Evolutionary conservation across 192 early-diverging fungal species (phyloP).

Genomic region (Coemansia sp.): DNA sequence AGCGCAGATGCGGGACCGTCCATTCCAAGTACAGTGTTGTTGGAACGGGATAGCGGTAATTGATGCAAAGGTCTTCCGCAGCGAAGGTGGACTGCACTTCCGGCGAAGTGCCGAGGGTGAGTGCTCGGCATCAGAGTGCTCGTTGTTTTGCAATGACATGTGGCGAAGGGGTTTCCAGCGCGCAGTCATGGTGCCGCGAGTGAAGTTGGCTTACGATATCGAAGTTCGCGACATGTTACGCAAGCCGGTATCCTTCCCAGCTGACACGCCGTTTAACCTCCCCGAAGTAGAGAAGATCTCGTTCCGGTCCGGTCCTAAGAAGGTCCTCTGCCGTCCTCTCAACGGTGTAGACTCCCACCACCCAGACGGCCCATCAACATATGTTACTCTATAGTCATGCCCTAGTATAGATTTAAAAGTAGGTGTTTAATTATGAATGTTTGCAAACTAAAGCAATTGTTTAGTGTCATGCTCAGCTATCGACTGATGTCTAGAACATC

Average conservation of each 20-base stretch:
- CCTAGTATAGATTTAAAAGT: not conserved
- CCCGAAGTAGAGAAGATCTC: slow-evolving; percentile 7
- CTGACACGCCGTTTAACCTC: slow-evolving; percentile 22
- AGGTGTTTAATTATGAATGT: not conserved
- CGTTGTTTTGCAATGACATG: slow-evolving; percentile 57
- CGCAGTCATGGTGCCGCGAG: slow-evolving; percentile 48
- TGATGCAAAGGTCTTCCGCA: slow-evolving; percentile 36
- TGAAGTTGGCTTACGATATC: slow-evolving; percentile 52
- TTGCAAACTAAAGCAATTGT: not conserved
- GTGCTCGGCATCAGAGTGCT: slow-evolving; percentile 59
- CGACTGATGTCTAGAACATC: not conserved
- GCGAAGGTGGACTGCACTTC: slow-evolving; percentile 19
- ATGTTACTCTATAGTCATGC: slow-evolving; percentile 8
- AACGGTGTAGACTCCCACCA: slow-evolving; percentile 11
- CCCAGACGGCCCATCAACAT: slow-evolving; percentile 34
- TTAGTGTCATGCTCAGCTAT: not conserved
- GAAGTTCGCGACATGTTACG: slow-evolving; percentile 31
- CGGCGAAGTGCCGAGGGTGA: slow-evolving; percentile 32
- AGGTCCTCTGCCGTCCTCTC: slow-evolving; percentile 49
- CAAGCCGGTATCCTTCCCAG: slow-evolving; percentile 24
- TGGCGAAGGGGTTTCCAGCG: slow-evolving; percentile 34
- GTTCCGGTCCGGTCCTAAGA: slow-evolving; percentile 29
- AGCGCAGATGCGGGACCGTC: slow-evolving; percentile 30
- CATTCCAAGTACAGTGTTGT: slow-evolving; percentile 58
- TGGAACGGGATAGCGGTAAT: slow-evolving; percentile 57